Evolutionary conservation across 805 yeast genomes (phyloP).

Genomic region (Barnettozyma californica): DNA sequence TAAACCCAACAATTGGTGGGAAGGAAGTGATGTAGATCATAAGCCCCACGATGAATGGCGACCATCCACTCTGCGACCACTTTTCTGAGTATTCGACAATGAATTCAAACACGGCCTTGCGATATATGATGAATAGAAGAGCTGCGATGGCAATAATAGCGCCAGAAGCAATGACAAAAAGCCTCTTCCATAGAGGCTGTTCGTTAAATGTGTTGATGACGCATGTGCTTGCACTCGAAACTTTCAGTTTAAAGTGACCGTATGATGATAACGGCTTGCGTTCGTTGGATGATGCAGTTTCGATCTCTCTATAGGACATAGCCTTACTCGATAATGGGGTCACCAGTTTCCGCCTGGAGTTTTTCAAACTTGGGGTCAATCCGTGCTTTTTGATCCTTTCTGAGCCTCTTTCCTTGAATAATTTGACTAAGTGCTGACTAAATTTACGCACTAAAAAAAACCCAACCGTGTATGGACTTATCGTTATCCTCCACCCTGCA

Average conservation of each 20-base stretch:
- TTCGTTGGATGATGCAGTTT: not conserved
- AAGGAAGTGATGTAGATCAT: slow-evolving; percentile 67
- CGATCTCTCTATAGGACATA: not conserved
- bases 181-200: slow-evolving; percentile 15
- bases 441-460: no score
- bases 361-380: no score
- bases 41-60: slow-evolving; percentile 42
- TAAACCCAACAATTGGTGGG: slow-evolving; percentile 88
- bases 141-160: slow-evolving; percentile 6
- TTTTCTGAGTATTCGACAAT: slow-evolving; percentile 23
- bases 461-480: no score
- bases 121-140: slow-evolving; percentile 13
- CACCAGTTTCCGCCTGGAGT: no score
- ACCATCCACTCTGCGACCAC: slow-evolving; percentile 24
- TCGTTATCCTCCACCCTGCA: no score
- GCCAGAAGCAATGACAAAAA: slow-evolving; percentile 1
- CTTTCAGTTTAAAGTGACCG: slow-evolving; percentile 3
- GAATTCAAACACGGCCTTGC: slow-evolving; percentile 13
- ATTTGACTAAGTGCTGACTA: no score
- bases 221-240: not conserved
- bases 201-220: slow-evolving; percentile 10
- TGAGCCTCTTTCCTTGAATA: no score
- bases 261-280: not conserved
- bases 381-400: no score
- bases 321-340: not conserved